Evolutionary conservation across 1,139 yeast species (phyloP), one percentile per base, ranked within the genome.

Genomic region (Zhuliangozyma blackwelliae): DNA sequence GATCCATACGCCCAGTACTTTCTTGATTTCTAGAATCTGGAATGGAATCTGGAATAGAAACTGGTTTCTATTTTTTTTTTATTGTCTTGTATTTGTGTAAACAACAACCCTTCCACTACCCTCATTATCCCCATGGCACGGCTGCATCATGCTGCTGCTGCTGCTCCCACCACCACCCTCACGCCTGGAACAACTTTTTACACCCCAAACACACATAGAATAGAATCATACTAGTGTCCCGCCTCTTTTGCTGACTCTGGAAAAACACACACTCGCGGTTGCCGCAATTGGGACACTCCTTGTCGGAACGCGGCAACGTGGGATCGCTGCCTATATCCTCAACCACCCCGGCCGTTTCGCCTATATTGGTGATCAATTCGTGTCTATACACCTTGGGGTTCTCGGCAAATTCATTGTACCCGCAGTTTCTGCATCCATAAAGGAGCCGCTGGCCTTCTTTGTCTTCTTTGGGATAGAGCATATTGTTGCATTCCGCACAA

Each of bases 391-490:
- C 96, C 57, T 84, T 77, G 16, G 96, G 82, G 50, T 85, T 79
- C 40, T 83, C 94, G 0, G 98, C 97, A 44, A 84, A 76, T 60
- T 92, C 97, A 2, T 95, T 87, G 60, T 92, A 92, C 35, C 88
- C 81, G 59, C 99, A 92, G 58, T 92, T 92, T 52, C 99, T 80
- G 64, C 99, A 92, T 39, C 95, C 92, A 59, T 87, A 92, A 40
- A 92, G 70, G 43, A 92, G 73, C 48, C 95, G 68, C 50, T 73
- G 70, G 40, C 75, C 70, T 40, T 72, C 79, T 55, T 85, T 86
- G 59, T 94, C 98, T 66, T 94, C 98, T 51, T 87, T 81, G n/a
- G 99, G 98, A 60, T 92, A 94, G 65, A 92, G 77, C 98, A 92
- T 90, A 59, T 94, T 94, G 73, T 94, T 94, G 76, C 94, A 89